Conservation (phyloP, 192 early-diverging fungal species). For the Backusella morwellensis region DNA sequence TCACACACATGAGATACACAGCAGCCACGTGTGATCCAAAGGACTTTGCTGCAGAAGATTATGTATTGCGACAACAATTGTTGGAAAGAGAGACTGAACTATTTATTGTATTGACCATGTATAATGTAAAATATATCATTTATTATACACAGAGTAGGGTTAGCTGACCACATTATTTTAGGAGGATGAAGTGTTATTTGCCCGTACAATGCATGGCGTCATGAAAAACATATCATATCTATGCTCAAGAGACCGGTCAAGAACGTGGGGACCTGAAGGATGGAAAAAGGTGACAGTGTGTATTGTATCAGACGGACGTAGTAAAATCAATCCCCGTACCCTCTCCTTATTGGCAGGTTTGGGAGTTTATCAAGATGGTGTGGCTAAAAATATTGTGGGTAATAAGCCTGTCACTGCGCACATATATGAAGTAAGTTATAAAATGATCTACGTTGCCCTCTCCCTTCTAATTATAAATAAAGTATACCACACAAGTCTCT, state of each 20-base stretch:
- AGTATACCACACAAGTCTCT: conserved; percentile 59
- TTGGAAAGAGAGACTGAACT: conserved; percentile 69
- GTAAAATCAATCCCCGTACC: conserved; percentile 57
- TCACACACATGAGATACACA: conserved; percentile 93
- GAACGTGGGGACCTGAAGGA: conserved; percentile 51
- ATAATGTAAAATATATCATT: conserved; percentile 44
- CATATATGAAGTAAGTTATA: conserved; percentile 47
- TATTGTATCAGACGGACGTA: conserved; percentile 74
- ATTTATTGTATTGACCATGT: conserved; percentile 86
- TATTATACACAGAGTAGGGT: not conserved
- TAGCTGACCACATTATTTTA: conserved; percentile 7
- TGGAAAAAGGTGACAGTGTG: conserved; percentile 79
- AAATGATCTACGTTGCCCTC: not conserved
- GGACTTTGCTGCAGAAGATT: conserved; percentile 72
- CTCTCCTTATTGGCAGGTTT: conserved; percentile 65
- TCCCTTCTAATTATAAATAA: conserved; percentile 28
- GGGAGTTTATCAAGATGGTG: conserved; percentile 74
- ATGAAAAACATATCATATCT: conserved; percentile 75
- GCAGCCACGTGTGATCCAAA: conserved; percentile 86
- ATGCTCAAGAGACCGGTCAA: conserved; percentile 49
- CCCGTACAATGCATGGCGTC: conserved; percentile 66
- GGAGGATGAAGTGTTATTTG: conserved; percentile 72
- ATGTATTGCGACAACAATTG: conserved; percentile 76
- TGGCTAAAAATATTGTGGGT: conserved; percentile 61
- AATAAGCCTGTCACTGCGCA: conserved; percentile 63